Base-by-base conservation (phyloP, 1,139 yeast genomes). In the Williopsis jadinii region DNA sequence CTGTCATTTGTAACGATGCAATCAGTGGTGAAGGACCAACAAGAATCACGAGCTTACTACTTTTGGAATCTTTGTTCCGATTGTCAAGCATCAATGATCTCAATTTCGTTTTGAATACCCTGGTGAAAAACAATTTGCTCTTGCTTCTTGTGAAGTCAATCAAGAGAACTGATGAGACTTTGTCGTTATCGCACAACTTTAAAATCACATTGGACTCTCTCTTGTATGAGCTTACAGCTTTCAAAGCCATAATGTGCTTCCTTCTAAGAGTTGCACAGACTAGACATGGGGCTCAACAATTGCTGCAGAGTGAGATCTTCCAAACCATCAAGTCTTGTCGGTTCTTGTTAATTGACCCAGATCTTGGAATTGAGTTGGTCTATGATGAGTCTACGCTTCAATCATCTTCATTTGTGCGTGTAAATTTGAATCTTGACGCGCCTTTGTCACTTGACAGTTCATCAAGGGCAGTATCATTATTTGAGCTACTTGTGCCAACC, bases 11-110 rank as follows among this genome's bases (percentile, higher is more conserved):
- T 54, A 79, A 77, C 47, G 97, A 92, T 62, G 82, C 94, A 0
- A 73, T 86, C 12, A 71, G 78, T 43, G 88, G 94, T 2, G 95
- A 84, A 51, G 94, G 94, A 0, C 67, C 83, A 0, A 75, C 84
- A 3, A 72, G 95, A 50, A 71, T 88, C n/a, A 80, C 92, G 0
- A 82, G 95, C 1, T 66, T 88, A 12, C 61, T 87, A 15, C 65
- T 90, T 12, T 62, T 92, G 48, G 95, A 87, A 51, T 75, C 83
- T 2, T 62, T 88, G 40, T 70, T 81, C 34, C 80, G 80, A 50
- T 59, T 85, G 31, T 75, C 83, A 1, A 65, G 73, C 14, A 56
- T 63, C n/a, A 66, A 65, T 35, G 68, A 73, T 38, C 68, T 73
- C n/a, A 73, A 75, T 43, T 75, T 77, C 51, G 72, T 85, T 9